These are phyloP conservation scores for Saccharomyces hybrid DNA, from an alignment of 1,139 yeast genomes.

Conservation along the genomic window DNA sequence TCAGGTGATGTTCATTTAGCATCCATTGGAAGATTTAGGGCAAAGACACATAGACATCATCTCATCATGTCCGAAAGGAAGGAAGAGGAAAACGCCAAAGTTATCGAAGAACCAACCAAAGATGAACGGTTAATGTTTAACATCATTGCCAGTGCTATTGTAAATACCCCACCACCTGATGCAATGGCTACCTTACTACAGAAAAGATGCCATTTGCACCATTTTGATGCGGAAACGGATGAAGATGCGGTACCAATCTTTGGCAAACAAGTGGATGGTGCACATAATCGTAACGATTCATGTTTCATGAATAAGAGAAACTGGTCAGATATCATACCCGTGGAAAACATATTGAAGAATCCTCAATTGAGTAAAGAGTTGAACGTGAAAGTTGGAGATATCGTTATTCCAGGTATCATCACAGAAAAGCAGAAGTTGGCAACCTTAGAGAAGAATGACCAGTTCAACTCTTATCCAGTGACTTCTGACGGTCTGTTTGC, in stretches of 20 bases:
- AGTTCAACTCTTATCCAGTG: constrained; percentile 41
- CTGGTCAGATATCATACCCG: constrained; percentile 51
- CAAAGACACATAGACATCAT: constrained; percentile 46
- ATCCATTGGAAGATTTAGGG: constrained; percentile 68
- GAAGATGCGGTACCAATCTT: constrained; percentile 80
- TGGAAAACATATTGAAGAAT: constrained; percentile 32
- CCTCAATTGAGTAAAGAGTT: constrained; percentile 15
- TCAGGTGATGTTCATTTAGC: constrained; percentile 93
- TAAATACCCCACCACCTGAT: constrained; percentile 88
- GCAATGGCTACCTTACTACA: constrained; percentile 67
- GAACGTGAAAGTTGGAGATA: constrained; percentile 26
- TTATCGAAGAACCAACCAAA: constrained; percentile 46
- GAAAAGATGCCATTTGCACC: constrained; percentile 62
- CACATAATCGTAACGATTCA: constrained; percentile 40
- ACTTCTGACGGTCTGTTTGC: constrained; percentile 55
- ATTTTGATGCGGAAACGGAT: constrained; percentile 52
- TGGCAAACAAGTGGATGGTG: constrained; percentile 52
- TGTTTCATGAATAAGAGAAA: constrained; percentile 73
- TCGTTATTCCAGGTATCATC: constrained; percentile 31
- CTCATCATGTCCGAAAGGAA: constrained; percentile 31
- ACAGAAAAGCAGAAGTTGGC: constrained; percentile 11
- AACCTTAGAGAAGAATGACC: constrained; percentile 21
- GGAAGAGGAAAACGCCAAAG: constrained; percentile 35
- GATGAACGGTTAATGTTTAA: constrained; percentile 79
- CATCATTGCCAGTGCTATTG: constrained; percentile 80